A percentile compares a stretch with the other conserved stretches of the same genome.
Conservation (phyloP, 2,329 filamentous ascomycete genomes). For the Alternaria arbusti region DNA sequence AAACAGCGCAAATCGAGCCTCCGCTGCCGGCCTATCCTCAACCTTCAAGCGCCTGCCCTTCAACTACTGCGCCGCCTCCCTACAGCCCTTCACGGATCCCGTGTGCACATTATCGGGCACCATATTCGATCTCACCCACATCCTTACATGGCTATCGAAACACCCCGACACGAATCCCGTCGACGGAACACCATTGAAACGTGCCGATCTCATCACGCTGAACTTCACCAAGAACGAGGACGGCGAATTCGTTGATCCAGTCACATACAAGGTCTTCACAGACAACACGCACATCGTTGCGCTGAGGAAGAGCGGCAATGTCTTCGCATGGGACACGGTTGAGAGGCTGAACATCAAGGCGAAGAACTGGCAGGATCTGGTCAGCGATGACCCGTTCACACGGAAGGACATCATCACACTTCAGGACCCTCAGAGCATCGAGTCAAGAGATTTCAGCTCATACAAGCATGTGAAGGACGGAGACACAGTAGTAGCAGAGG, state of each 20-base stretch:
- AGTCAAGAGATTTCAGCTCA: constrained; percentile 78
- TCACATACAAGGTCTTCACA: constrained; percentile 96
- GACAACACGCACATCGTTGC: constrained; percentile 98
- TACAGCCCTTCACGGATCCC: constrained; percentile 93
- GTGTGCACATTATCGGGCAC: constrained; percentile 88
- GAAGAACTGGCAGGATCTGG: constrained; percentile 92
- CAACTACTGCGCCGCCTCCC: constrained; percentile 95
- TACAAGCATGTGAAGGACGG: constrained; percentile 93
- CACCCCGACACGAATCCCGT: constrained; percentile 93
- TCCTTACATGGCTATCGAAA: constrained; percentile 91
- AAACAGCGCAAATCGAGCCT: constrained; percentile 63
- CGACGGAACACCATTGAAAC: constrained; percentile 77
- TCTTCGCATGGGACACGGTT: constrained; percentile 95
- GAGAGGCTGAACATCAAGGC: constrained; percentile 95
- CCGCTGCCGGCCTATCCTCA: constrained; percentile 57
- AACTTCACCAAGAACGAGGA: constrained; percentile 92
- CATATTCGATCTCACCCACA: constrained; percentile 95
- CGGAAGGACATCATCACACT: constrained; percentile 94
- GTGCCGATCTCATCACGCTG: constrained; percentile 85
- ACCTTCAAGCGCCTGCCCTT: constrained; percentile 90
- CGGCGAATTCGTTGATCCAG: constrained; percentile 90
- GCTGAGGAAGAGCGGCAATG: constrained; percentile 85
- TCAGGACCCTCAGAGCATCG: constrained; percentile 92
- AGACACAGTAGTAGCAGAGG: constrained; percentile 73
- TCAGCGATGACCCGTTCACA: constrained; percentile 85